Evolutionary conservation across 257 asterid species (phyloP).

Genomic region (Solanum sitiens): DNA sequence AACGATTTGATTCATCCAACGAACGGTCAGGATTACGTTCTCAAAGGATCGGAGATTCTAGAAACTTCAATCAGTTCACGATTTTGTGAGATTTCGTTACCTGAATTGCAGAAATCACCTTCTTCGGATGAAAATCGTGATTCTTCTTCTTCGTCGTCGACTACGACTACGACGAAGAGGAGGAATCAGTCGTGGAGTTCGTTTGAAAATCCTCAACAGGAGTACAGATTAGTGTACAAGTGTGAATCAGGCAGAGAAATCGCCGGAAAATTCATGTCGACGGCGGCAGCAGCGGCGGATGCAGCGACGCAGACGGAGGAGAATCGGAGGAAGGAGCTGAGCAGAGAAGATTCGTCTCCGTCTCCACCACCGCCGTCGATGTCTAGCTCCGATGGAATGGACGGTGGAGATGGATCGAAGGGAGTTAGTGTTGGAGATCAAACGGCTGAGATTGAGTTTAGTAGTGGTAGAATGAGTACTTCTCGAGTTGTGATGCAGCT

Average conservation of each 20-base stretch:
- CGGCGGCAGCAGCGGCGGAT: not conserved
- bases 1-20: conserved; percentile 27
- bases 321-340: not conserved
- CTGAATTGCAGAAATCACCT: not conserved
- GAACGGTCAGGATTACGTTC: conserved; percentile 21
- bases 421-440: not conserved
- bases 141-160: not conserved
- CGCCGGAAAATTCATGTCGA: not conserved
- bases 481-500: conserved; percentile 15
- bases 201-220: conserved; percentile 7
- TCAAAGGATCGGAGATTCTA: conserved; percentile 27
- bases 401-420: conserved; percentile 6
- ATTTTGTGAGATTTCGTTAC: not conserved
- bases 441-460: conserved; percentile 10
- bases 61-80: not conserved
- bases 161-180: not conserved
- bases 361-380: conserved; percentile 14
- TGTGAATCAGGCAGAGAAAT: conserved; percentile 21
- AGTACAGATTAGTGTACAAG: conserved; percentile 11
- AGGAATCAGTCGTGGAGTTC: conserved; percentile 27
- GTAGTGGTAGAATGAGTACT: conserved; percentile 13
- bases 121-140: not conserved
- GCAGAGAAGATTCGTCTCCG: conserved; percentile 19
- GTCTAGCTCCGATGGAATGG: conserved; percentile 16
- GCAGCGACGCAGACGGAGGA: conserved; percentile 25